These are phyloP conservation scores for Cucumis hystrix DNA, from an alignment of 306 rosid genomes.

Conservation along the genomic window DNA sequence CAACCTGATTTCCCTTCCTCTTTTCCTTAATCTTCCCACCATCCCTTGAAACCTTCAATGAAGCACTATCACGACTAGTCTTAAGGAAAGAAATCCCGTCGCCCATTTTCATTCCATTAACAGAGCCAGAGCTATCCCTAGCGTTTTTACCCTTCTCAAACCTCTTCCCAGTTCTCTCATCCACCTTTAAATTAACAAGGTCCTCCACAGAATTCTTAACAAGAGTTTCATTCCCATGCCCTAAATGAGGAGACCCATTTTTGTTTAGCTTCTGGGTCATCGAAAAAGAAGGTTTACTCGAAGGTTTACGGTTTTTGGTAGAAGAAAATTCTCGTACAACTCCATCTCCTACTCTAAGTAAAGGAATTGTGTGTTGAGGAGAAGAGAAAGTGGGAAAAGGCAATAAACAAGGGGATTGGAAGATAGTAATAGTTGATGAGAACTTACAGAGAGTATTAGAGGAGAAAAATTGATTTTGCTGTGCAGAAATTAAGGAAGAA, in stretches of 20 bases:
- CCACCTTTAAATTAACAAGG: slow-evolving; percentile 24
- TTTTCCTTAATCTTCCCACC: slow-evolving; percentile 13
- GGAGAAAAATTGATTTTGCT: slow-evolving; percentile 20
- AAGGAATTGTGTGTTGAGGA: slow-evolving; percentile 14
- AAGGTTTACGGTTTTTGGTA: slow-evolving; percentile 14
- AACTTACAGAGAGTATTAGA: slow-evolving; percentile 27
- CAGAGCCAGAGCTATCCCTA: slow-evolving; percentile 17
- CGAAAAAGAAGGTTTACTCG: slow-evolving; percentile 12
- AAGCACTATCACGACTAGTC: slow-evolving; percentile 3
- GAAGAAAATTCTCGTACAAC: slow-evolving; percentile 15
- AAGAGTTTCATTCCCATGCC: slow-evolving; percentile 10
- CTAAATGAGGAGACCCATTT: slow-evolving; percentile 20
- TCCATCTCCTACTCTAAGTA: slow-evolving; percentile 7
- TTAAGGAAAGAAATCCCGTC: slow-evolving; percentile 14
- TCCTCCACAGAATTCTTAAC: slow-evolving; percentile 18
- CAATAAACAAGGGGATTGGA: slow-evolving; percentile 9
- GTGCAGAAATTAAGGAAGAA: slow-evolving; percentile 31
- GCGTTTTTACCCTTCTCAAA: slow-evolving; percentile 12
- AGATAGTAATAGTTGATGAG: slow-evolving; percentile 11
- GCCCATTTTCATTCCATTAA: slow-evolving; percentile 20
- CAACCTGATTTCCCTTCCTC: slow-evolving; percentile 12
- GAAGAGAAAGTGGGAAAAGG: slow-evolving; percentile 20
- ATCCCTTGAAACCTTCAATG: slow-evolving; percentile 5
- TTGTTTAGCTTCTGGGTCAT: slow-evolving; percentile 6
- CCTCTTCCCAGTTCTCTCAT: slow-evolving; percentile 11